Base-by-base conservation (phyloP, 805 yeast species). In the Candida ulmi region DNA sequence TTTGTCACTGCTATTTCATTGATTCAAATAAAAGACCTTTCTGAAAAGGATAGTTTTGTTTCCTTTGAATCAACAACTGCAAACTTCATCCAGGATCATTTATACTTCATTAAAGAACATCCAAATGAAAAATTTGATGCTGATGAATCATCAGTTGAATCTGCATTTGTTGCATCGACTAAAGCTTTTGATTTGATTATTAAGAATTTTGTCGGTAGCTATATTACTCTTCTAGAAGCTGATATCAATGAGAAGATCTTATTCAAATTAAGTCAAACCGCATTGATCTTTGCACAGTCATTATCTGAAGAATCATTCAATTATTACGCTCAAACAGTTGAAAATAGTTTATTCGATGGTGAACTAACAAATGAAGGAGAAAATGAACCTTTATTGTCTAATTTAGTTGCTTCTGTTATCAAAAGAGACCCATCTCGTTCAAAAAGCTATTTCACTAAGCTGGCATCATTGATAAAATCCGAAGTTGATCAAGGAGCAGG, bases 401-500 rank as follows among this genome's bases (percentile, higher is more conserved):
- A 80, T 30, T 74, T 90, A 3, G 70, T 87, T 36, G 91, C 90
- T 8, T 72, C 83, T 1, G 60, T 91, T 33, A 78, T 84, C 3
- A 78, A 80, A 45, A 73, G 87, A 32, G 78, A 80, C 35, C 46
- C 46, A 9, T 19, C 43, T 0, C 34, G 56, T 19, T 51, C 63
- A 15, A 17, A 18, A 5, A 40, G 39, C n/a, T 46, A 63, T 11
- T 60, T 64, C 38, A 36, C 46, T 1, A 44, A 41, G 9, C 38
- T 66, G 19, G 45, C 55, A n/a, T 44, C 66, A 5, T 71, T 71
- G 38, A 78, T 90, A 19, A 65, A 68, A 28, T 76, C 71, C 26
- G 95, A 91, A 54, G 68, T 91, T 17, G 64, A 65, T 11, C 86
- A 80, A 47, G 84, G 90, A 46, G 97, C 97, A 0, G 98, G 97